These are phyloP conservation scores for Paspalum vaginatum DNA, from an alignment of 176 grass and related monocot genomes.

Conservation along the genomic window DNA sequence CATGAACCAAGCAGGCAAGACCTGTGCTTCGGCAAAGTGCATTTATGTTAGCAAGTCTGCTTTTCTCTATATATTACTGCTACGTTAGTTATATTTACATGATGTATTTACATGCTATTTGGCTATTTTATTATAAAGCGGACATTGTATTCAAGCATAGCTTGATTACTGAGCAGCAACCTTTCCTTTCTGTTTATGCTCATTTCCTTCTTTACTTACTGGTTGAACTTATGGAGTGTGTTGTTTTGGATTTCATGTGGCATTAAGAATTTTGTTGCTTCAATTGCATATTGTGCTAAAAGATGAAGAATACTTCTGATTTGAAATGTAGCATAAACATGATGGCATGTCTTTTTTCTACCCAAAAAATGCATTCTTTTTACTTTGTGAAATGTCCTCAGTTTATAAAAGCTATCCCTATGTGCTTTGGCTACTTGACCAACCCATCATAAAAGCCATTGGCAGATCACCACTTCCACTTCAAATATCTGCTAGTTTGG, in stretches of 20 bases:
- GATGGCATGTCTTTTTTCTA: neutral
- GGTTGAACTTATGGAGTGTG: neutral
- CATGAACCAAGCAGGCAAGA: neutral
- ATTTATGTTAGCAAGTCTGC: neutral
- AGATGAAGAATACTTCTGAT: neutral
- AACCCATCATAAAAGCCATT: neutral
- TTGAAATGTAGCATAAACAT: neutral
- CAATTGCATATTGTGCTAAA: too few species aligned
- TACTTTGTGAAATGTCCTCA: neutral
- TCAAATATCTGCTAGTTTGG: neutral
- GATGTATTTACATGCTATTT: constrained; percentile 28
- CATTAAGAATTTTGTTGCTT: neutral
- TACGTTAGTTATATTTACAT: neutral
- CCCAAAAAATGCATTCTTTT: neutral
- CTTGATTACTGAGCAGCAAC: neutral
- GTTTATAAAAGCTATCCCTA: neutral
- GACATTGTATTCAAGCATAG: neutral
- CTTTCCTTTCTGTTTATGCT: neutral
- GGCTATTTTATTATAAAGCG: neutral
- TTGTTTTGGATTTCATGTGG: constrained; percentile 3
- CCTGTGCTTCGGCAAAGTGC: neutral
- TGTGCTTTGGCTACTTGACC: constrained; percentile 16
- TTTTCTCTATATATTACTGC: neutral
- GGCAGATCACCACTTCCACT: neutral
- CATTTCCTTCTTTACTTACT: constrained; percentile 7